Base-by-base conservation (phyloP, 805 yeast genomes). In the Wickerhamiella spandovensis region DNA sequence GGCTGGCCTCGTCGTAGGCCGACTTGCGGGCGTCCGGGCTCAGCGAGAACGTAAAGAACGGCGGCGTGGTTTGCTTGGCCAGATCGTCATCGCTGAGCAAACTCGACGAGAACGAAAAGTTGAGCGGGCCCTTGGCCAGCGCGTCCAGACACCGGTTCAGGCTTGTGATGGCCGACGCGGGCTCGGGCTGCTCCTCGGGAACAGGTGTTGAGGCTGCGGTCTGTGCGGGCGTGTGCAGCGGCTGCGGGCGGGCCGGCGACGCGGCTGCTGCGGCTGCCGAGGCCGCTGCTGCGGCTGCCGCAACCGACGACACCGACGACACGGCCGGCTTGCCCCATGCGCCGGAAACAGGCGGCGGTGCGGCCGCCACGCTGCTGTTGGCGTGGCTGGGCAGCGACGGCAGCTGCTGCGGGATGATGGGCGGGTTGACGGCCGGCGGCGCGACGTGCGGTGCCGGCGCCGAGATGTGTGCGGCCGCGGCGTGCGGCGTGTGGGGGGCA, bases 351-450 rank as follows among this genome's bases (percentile, higher is more conserved):
- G 39, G n/a, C 12, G 17, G 30, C 13, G 52, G 17, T 2, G 42
- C 38, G n/a, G 49, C 24, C n/a, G 64, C 50, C 12, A 28, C 32
- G 15, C 12, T 28, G 32, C 15, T 9, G 32, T 24, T 24, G 25
- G 8, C 25, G 25, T 28, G 32, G 32, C 32, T 28, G 15, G 32
- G 32, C 15, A 28, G 32, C 32, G 62, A 67, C 43, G 64, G 67
- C 46, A 62, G 65, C 51, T 64, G 72, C 50, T 63, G 69, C 54
- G 67, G 68, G 48, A 64, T 67, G 55, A 67, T 65, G 52, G 63
- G 60, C 45, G 62, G 53, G 49, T 47, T 41, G 10, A n/a, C 21
- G 38, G 47, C 7, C 12, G 48, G 21, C 25, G 43, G 38, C 43
- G 30, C 18, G 8, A 28, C 32, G n/a, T 10, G n/a, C n/a, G n/a